A percentile compares a stretch with the other conserved stretches of the same genome.
Evolutionary conservation across 257 asterid genomes (phyloP).

Genomic region (Salvia rosmarinus): DNA sequence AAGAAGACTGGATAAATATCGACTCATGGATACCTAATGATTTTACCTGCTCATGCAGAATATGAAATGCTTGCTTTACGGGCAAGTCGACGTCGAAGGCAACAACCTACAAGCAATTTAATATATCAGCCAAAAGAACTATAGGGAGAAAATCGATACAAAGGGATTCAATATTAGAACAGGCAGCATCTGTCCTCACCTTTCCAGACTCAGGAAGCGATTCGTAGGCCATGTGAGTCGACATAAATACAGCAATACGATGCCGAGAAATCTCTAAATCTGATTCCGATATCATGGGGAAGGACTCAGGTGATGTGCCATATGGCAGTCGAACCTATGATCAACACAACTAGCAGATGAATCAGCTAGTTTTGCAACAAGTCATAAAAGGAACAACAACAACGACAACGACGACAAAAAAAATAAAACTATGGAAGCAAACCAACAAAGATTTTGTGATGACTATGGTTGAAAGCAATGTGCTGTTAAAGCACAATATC

Average conservation of each 20-base stretch:
- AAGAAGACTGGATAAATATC: background rate
- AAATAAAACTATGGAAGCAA: background rate
- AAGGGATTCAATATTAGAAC: conserved; percentile 1
- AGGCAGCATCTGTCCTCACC: conserved; percentile 46
- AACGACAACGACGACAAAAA: no score
- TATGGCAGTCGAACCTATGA: conserved; percentile 75
- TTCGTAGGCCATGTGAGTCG: conserved; percentile 83
- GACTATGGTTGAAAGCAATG: conserved; percentile 16
- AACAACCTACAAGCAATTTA: conserved; percentile 57
- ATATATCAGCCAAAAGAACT: conserved; percentile 21
- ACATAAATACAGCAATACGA: conserved; percentile 68
- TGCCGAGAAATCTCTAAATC: conserved; percentile 76
- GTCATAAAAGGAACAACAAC: conserved; percentile 23
- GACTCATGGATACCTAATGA: conserved; percentile 25
- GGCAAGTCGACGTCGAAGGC: conserved; percentile 90
- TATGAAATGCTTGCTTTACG: conserved; percentile 93
- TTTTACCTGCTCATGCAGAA: conserved; percentile 92
- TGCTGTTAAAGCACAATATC: conserved; percentile 25
- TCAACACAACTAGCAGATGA: conserved; percentile 29
- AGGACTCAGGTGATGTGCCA: conserved; percentile 54
- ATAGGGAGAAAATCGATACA: conserved; percentile 1
- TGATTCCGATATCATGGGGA: conserved; percentile 67
- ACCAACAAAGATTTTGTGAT: background rate
- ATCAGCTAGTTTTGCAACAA: conserved; percentile 20
- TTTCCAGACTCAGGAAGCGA: conserved; percentile 95